A percentile compares a stretch with the other conserved stretches of the same genome.
Conservation (phyloP, 768 basidiomycete genomes). For the Auricularia sp. region DNA sequence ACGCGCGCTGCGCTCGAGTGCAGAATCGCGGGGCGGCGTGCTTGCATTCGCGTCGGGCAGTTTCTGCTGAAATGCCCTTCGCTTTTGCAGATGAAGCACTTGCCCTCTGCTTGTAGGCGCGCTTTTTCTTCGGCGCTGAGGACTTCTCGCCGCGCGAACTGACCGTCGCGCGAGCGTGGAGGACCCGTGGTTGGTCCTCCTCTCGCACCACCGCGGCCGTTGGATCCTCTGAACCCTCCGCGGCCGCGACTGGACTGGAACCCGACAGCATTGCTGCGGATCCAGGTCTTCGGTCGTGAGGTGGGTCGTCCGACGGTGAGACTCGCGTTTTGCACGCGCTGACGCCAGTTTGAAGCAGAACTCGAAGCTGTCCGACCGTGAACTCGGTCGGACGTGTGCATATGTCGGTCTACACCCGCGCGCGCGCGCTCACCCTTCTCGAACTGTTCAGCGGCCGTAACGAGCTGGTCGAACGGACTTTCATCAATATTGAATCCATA, state of each 20-base stretch:
- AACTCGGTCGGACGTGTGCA: neutral
- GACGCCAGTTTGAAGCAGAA: too few relatives aligned
- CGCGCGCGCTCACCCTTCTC: slow-evolving; percentile 20
- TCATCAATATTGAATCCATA: slow-evolving; percentile 19
- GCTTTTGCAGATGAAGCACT: slow-evolving; percentile 22
- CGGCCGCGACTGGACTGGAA: too few relatives aligned
- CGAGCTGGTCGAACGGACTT: slow-evolving; percentile 17
- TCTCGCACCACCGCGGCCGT: neutral
- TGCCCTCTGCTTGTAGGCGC: slow-evolving; percentile 5
- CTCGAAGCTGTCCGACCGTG: neutral
- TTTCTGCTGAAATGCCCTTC: slow-evolving; percentile 20
- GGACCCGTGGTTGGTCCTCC: neutral
- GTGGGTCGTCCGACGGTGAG: neutral
- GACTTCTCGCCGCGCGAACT: neutral
- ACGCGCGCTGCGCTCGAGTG: neutral
- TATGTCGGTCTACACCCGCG: neutral
- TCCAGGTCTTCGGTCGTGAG: neutral
- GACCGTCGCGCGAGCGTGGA: too few relatives aligned
- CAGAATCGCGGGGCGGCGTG: too few relatives aligned
- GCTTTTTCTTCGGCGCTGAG: neutral
- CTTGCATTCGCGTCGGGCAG: slow-evolving; percentile 17
- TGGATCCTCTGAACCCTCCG: too few relatives aligned
- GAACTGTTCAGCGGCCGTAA: slow-evolving; percentile 19
- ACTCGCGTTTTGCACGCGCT: neutral
- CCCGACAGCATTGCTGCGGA: too few relatives aligned